These are phyloP conservation scores for Aspergillus sp. DNA, from an alignment of 2,329 filamentous ascomycete genomes.

Conservation along the genomic window DNA sequence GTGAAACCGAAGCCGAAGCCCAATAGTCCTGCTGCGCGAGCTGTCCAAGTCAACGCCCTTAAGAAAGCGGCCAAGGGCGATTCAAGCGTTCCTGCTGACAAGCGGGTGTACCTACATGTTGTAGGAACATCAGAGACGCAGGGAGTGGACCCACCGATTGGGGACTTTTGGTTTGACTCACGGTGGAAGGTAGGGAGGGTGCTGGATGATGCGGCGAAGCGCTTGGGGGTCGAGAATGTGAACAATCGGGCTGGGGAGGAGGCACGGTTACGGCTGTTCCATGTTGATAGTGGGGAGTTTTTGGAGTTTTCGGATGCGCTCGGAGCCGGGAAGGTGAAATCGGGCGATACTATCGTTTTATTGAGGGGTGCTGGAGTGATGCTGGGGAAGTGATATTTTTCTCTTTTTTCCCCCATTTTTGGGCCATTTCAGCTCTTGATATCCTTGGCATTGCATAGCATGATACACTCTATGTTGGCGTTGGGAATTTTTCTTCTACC, in stretches of 20 bases:
- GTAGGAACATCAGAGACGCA: slow-evolving; percentile 88
- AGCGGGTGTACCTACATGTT: slow-evolving; percentile 85
- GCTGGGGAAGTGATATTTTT: slow-evolving; percentile 57
- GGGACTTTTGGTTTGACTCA: slow-evolving; percentile 74
- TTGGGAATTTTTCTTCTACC: not conserved
- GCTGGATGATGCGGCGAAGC: slow-evolving; percentile 45
- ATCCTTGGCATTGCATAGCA: slow-evolving; percentile 2
- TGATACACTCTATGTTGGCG: slow-evolving; percentile 7
- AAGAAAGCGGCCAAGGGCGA: slow-evolving; percentile 92
- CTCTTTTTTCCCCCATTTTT: not conserved
- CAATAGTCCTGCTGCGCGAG: slow-evolving; percentile 57
- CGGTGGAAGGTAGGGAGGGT: slow-evolving; percentile 86
- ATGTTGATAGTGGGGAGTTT: slow-evolving; percentile 84
- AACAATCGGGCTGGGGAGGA: slow-evolving; percentile 53
- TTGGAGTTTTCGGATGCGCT: slow-evolving; percentile 88
- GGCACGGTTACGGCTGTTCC: slow-evolving; percentile 81
- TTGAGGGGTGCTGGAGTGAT: slow-evolving; percentile 81
- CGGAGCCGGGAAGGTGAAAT: slow-evolving; percentile 64
- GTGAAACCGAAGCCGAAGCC: slow-evolving; percentile 52
- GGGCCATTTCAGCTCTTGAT: slow-evolving; percentile 3
- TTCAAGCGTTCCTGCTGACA: slow-evolving; percentile 73
- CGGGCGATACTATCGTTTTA: slow-evolving; percentile 87
- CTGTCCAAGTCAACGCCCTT: slow-evolving; percentile 71
- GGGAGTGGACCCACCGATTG: slow-evolving; percentile 77
- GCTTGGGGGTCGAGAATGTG: slow-evolving; percentile 45